Percentiles rank a stretch among this genome's conserved stretches.
Conservation (phyloP, 2,329 filamentous ascomycete species). For the Penicillium palitans region DNA sequence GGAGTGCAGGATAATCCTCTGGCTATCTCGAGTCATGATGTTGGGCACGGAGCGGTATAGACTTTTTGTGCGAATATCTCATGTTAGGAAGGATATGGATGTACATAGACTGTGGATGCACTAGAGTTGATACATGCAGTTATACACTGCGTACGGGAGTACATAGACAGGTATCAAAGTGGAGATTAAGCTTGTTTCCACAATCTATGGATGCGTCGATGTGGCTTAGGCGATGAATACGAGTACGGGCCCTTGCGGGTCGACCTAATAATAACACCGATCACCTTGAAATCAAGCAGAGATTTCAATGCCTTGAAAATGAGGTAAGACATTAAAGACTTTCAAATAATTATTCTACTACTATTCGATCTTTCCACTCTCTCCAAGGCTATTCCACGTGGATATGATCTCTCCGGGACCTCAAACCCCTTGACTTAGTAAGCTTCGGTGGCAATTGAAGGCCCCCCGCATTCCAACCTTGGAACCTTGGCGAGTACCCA, state of each 20-base stretch:
- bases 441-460: neutral
- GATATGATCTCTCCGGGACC: neutral
- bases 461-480: neutral
- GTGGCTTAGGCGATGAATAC: neutral
- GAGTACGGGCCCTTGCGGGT: neutral
- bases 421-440: neutral
- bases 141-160: too few species aligned
- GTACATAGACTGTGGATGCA: neutral
- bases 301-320: neutral
- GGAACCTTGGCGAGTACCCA: neutral
- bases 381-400: neutral
- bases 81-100: neutral
- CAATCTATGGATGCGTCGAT: neutral
- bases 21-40: neutral
- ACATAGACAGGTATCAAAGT: too few species aligned
- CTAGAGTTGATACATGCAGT: too few species aligned
- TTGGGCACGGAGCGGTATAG: neutral
- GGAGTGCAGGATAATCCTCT: conserved; percentile 20
- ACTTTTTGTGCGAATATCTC: neutral
- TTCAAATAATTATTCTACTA: neutral
- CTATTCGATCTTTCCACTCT: neutral
- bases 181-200: neutral
- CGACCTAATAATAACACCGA: neutral
- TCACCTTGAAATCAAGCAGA: too few species aligned
- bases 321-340: too few species aligned